Percentiles rank a stretch among this genome's conserved stretches.
phyloP scores from a whole-genome alignment of 2,329 filamentous ascomycete genomes.

The Botryosphaeria dothidea region DNA sequence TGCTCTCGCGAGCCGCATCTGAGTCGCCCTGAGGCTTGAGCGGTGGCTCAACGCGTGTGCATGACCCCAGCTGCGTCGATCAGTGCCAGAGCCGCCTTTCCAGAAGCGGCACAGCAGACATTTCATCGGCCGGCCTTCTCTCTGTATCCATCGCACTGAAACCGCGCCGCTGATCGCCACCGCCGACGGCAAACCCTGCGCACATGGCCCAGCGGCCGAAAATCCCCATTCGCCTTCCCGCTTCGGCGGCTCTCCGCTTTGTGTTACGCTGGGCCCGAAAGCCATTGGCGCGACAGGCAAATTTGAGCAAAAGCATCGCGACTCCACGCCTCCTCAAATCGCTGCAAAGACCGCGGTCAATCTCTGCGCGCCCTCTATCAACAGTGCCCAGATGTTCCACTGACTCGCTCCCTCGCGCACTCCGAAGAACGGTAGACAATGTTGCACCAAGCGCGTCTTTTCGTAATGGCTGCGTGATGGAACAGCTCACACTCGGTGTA shows the following conservation, averaged over 20 bases:
- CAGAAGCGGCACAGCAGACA: background rate
- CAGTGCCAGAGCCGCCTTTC: background rate
- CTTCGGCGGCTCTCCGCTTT: background rate
- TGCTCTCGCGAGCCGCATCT: background rate
- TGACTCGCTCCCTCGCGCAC: background rate
- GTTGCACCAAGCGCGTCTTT: background rate
- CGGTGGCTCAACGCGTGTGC: background rate
- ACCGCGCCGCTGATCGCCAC: background rate
- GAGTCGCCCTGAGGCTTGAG: background rate
- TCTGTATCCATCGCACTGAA: background rate
- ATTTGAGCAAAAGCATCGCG: background rate
- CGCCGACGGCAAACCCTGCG: background rate
- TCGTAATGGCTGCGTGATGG: background rate
- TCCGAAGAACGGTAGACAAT: background rate
- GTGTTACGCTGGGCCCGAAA: background rate
- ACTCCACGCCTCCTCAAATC: background rate
- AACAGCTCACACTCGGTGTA: background rate
- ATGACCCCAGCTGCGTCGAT: background rate
- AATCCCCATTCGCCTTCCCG: background rate
- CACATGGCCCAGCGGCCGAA: background rate
- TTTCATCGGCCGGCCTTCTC: background rate
- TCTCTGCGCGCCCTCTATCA: background rate
- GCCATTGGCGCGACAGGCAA: background rate
- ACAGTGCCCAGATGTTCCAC: background rate
- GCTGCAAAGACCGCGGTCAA: background rate